These are phyloP conservation scores for Penicillium aurantiogriseum DNA, from an alignment of 2,329 filamentous ascomycete species.

Conservation along the genomic window DNA sequence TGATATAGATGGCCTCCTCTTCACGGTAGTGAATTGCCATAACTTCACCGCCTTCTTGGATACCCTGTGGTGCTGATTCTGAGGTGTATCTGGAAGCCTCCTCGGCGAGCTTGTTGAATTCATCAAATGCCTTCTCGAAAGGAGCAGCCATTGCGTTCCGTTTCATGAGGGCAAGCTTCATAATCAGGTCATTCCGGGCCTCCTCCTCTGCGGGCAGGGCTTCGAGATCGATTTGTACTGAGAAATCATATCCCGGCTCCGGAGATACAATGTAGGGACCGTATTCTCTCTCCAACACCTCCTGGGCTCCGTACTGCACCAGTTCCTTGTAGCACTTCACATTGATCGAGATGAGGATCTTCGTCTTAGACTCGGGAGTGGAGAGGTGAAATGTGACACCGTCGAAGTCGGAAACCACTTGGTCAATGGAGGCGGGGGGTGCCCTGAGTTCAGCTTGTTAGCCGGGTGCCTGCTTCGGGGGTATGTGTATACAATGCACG, in stretches of 20 bases:
- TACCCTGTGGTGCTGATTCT: slow-evolving; percentile 88
- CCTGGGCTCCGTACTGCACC: slow-evolving; percentile 85
- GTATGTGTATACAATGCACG: slow-evolving; percentile 33
- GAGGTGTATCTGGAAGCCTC: slow-evolving; percentile 90
- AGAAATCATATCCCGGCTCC: slow-evolving; percentile 95
- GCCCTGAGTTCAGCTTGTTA: slow-evolving; percentile 58
- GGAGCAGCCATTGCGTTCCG: slow-evolving; percentile 98
- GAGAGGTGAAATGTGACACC: slow-evolving; percentile 98
- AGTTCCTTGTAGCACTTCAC: slow-evolving; percentile 95
- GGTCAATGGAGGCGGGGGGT: slow-evolving; percentile 84
- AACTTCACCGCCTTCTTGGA: slow-evolving; percentile 84
- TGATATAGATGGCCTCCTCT: slow-evolving; percentile 98
- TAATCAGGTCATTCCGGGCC: slow-evolving; percentile 79
- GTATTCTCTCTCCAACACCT: slow-evolving; percentile 92
- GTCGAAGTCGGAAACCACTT: slow-evolving; percentile 98
- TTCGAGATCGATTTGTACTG: slow-evolving; percentile 83
- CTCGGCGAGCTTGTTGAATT: slow-evolving; percentile 81
- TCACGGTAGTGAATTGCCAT: slow-evolving; percentile 98
- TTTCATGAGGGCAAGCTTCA: slow-evolving; percentile 86
- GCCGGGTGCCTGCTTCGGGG: slow-evolving; percentile 36
- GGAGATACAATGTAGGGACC: slow-evolving; percentile 83
- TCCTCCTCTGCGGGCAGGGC: slow-evolving; percentile 81
- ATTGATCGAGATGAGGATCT: slow-evolving; percentile 90
- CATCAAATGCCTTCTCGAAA: slow-evolving; percentile 94
- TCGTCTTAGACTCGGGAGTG: slow-evolving; percentile 87